Evolutionary conservation across 257 asterid species (phyloP).

Genomic region (Nicotiana otophora): DNA sequence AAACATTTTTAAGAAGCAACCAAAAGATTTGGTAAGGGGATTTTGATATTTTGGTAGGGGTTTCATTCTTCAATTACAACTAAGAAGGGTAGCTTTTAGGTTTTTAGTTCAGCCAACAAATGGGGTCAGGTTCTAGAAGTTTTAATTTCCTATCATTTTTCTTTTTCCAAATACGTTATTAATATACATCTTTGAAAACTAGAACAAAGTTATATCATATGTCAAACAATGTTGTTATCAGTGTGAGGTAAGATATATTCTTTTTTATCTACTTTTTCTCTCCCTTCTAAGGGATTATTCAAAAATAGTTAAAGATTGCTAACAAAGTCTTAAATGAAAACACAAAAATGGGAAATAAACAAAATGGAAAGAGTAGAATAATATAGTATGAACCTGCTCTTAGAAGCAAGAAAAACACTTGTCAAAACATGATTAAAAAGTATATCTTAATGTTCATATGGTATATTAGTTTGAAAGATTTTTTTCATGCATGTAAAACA

Average conservation of each 20-base stretch:
- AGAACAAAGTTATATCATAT: background rate
- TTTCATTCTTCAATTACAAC: background rate
- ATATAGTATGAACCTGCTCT: background rate
- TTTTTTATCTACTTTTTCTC: background rate
- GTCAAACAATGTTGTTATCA: background rate
- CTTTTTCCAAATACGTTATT: background rate
- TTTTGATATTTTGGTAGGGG: background rate
- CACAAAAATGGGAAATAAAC: background rate
- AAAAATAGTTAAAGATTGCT: background rate
- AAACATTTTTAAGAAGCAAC: background rate
- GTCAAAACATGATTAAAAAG: background rate
- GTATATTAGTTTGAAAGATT: background rate
- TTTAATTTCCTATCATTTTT: background rate
- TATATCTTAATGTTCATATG: background rate
- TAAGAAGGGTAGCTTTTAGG: background rate
- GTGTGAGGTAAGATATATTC: background rate
- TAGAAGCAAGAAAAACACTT: background rate
- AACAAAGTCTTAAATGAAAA: background rate
- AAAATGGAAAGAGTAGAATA: background rate
- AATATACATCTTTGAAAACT: background rate
- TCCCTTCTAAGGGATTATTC: background rate
- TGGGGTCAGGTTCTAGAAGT: slow-evolving; percentile 14
- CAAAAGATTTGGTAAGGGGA: background rate
- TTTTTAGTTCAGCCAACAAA: slow-evolving; percentile 13
- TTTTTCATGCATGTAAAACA: background rate